These are phyloP conservation scores for Eucalyptus pauciflora DNA, from an alignment of 345 rosid genomes.

Conservation along the genomic window DNA sequence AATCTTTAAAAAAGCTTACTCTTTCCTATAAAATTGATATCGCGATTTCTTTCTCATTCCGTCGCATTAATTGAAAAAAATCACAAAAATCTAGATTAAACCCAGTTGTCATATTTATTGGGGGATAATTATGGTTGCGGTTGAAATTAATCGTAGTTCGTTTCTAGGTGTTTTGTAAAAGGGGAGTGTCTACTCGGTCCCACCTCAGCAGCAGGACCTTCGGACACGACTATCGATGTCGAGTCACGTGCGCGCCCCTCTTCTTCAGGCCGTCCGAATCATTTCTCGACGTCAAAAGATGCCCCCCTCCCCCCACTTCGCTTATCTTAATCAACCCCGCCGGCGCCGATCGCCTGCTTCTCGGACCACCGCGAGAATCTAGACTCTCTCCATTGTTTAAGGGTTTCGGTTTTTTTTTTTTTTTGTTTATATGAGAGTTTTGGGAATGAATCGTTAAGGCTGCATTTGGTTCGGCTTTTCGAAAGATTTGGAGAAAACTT, in stretches of 20 bases:
- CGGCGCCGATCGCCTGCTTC: background rate
- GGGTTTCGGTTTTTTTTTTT: background rate
- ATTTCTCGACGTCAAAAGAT: background rate
- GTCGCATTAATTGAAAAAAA: background rate
- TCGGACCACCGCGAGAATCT: background rate
- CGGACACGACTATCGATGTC: background rate
- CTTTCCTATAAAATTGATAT: background rate
- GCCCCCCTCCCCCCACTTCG: background rate
- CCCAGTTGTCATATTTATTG: background rate
- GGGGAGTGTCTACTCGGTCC: background rate
- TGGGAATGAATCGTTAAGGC: rapidly evolving
- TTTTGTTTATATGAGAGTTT: background rate
- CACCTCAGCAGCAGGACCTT: background rate
- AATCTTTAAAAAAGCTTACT: background rate
- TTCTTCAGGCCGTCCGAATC: background rate
- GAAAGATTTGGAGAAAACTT: rapidly evolving
- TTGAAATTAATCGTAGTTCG: background rate
- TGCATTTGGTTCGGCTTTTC: background rate
- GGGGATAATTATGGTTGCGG: background rate
- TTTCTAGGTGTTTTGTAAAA: background rate
- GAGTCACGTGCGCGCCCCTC: background rate
- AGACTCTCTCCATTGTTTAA: background rate
- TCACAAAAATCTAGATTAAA: background rate
- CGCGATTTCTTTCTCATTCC: background rate
- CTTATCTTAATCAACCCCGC: background rate